Base-by-base conservation (phyloP, 2,329 filamentous ascomycete genomes). In the Microcera coccophila region DNA sequence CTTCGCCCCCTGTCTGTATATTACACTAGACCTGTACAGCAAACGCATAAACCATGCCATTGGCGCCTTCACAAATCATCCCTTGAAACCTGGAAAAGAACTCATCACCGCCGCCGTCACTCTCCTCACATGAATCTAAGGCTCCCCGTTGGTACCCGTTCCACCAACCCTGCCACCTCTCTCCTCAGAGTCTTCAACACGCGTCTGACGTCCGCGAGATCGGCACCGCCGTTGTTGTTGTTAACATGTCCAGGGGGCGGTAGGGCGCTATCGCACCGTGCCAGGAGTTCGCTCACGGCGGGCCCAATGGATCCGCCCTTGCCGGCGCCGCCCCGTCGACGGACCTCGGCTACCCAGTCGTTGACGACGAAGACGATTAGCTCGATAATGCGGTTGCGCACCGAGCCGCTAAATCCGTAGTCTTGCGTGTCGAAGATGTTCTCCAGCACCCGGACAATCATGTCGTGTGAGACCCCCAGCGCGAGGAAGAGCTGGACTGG, bases 361-460 rank as follows among this genome's bases (percentile, higher is more conserved):
- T 69, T 68, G 10, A 78, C 68, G 1, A 69, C 70, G 38, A 67
- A 70, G 28, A 69, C 64, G 50, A 81, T 76, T 62, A 78, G 75
- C 59, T 79, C 75, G 31, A 79, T 72, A 17, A 82, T 67, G 16
- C 71, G 65, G 43, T 68, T 72, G 39, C 76, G 69, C 24, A 62
- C 61, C 20, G 68, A 64, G 29, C 74, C 76, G 20, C 72, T 76
- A 61, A 81, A 81, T 1, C 78, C 78, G 33, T 76, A 71, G 55
- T 80, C 77, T 50, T 81, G 77, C 3, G 74, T 72, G 52, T 81
- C 76, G 18, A 81, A 75, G 39, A 80, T 70, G 33, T 67, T 68
- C 62, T 81, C 78, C 5, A 82, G 66, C 8, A 79, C 72, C 14
- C 76, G 71, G 14, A 74, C 68, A 36, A 81, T 72, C 52, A 79